Conservation (phyloP, 768 basidiomycete genomes). For the Amanita rubescens region DNA sequence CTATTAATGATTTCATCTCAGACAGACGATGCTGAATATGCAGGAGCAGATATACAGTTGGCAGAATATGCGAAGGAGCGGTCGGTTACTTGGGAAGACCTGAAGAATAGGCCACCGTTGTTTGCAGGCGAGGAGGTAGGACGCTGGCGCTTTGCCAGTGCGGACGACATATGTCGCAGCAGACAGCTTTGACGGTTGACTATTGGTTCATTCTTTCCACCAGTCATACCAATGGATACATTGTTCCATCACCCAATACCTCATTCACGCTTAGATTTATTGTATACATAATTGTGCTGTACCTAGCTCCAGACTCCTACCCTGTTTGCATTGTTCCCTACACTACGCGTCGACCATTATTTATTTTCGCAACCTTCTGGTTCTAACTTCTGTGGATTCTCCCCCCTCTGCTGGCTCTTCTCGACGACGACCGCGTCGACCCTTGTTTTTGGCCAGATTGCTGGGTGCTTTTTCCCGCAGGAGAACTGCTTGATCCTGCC, state of each 20-base stretch:
- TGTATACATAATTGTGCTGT: not conserved
- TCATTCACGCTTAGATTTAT: not conserved
- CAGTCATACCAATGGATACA: not conserved
- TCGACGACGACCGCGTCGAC: constrained; percentile 31
- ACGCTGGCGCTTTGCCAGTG: constrained; percentile 9
- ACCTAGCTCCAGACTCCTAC: no score
- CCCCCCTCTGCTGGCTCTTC: constrained; percentile 19
- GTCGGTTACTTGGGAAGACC: constrained; percentile 8
- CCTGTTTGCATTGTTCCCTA: no score
- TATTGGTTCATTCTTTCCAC: not conserved
- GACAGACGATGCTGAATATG: constrained; percentile 4
- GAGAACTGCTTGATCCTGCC: not conserved
- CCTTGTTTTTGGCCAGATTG: not conserved
- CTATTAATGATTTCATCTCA: constrained; percentile 2
- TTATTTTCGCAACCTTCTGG: no score
- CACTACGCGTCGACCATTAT: no score
- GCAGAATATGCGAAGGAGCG: constrained; percentile 9
- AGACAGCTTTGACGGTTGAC: constrained; percentile 1
- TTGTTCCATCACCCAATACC: not conserved
- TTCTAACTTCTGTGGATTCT: constrained; percentile 17
- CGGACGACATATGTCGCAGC: constrained; percentile 10
- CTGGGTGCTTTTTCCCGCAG: not conserved
- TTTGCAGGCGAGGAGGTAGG: constrained; percentile 6
- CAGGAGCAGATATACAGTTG: constrained; percentile 8
- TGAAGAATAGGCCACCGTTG: constrained; percentile 9